phyloP scores from a whole-genome alignment of 805 yeast species.

The Pichia exigua region DNA sequence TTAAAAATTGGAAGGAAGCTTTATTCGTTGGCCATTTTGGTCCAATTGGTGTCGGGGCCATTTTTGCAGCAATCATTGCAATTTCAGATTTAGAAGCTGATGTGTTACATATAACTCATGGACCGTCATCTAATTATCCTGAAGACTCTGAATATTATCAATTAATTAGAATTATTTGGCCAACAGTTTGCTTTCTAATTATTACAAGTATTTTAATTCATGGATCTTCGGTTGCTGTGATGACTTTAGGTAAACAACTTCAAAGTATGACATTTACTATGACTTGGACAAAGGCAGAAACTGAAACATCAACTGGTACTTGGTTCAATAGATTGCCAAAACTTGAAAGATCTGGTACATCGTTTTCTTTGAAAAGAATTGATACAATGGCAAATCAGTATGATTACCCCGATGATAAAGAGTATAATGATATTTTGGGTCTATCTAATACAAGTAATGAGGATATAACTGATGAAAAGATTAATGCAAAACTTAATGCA shows the following conservation, averaged over 20 bases:
- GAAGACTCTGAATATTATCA: constrained; percentile 20
- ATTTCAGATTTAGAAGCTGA: constrained; percentile 29
- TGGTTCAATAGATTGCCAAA: constrained; percentile 89
- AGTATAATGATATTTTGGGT: neutral
- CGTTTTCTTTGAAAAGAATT: constrained; percentile 74
- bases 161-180: constrained; percentile 37
- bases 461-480: constrained; percentile 9
- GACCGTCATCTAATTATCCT: constrained; percentile 28
- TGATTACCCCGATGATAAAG: constrained; percentile 1
- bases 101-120: constrained; percentile 30
- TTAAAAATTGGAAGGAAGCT: constrained; percentile 60
- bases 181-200: constrained; percentile 44
- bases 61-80: constrained; percentile 30
- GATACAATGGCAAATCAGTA: constrained; percentile 43
- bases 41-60: constrained; percentile 52
- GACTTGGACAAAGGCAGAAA: constrained; percentile 71
- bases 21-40: constrained; percentile 70
- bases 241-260: constrained; percentile 72
- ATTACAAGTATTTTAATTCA: constrained; percentile 51
- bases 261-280: constrained; percentile 90
- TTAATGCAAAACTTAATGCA: constrained; percentile 19
- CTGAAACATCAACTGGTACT: constrained; percentile 55
- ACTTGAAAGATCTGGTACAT: constrained; percentile 60
- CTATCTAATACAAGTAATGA: constrained; percentile 11
- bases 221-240: constrained; percentile 52